phyloP scores from a whole-genome alignment of 352 stramenopile genomes.

The Phytophthora boehmeriae region DNA sequence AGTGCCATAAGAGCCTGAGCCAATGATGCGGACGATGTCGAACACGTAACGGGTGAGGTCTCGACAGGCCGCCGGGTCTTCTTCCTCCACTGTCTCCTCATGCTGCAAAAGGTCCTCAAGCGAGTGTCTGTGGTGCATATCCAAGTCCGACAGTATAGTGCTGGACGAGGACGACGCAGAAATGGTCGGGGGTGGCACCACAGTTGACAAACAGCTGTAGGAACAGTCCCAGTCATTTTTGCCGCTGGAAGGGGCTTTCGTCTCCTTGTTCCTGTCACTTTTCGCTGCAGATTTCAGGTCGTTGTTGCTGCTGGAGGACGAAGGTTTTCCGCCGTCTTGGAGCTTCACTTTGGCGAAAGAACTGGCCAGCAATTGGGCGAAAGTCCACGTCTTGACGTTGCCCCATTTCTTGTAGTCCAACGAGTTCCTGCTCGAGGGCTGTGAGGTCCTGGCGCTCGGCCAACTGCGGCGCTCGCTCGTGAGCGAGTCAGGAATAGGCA shows the following conservation, averaged over 20 bases:
- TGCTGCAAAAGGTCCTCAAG: constrained; percentile 35
- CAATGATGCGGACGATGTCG: constrained; percentile 77
- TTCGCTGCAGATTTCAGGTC: no score
- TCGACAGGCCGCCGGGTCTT: constrained; percentile 13
- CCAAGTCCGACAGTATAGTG: constrained; percentile 49
- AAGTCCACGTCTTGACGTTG: constrained; percentile 81
- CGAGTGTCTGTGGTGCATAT: constrained; percentile 31
- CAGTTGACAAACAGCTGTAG: constrained; percentile 34
- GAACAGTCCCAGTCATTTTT: constrained; percentile 54
- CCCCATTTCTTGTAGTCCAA: constrained; percentile 49
- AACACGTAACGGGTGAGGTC: constrained; percentile 51
- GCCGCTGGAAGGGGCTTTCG: constrained; percentile 5
- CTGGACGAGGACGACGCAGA: constrained; percentile 58
- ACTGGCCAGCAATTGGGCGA: constrained; percentile 65
- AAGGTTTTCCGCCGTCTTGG: no score
- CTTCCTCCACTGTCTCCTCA: constrained; percentile 33
- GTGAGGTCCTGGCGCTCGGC: constrained; percentile 3
- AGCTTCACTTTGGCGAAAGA: constrained; percentile 73
- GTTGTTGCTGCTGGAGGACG: no score
- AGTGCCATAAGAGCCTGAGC: constrained; percentile 78
- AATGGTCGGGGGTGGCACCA: constrained; percentile 24
- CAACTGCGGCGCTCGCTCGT: constrained; percentile 4
- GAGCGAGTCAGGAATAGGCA: constrained; percentile 18
- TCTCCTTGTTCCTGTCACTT: constrained; percentile 15
- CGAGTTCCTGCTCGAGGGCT: constrained; percentile 20